Base-by-base conservation (phyloP, 305 asterid species). In the Rubia tinctorum region DNA sequence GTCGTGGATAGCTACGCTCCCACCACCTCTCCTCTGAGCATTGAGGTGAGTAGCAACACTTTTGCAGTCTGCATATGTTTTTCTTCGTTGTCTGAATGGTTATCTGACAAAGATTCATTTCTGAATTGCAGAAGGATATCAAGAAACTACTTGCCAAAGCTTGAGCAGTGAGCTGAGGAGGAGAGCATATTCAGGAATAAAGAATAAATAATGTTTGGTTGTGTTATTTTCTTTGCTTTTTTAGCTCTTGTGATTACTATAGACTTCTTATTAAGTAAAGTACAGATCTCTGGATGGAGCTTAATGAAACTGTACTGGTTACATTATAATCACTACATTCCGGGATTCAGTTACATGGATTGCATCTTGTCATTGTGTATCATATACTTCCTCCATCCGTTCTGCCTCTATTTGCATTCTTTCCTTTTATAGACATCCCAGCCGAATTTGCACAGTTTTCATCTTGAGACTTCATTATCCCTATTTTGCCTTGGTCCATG, bases 1-100 rank as follows among this genome's bases (percentile, higher is more conserved):
- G 96, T 93, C 5, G 91, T 88, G 0, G 94, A 93, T 69, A 97
- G 98, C 63, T 91, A 91, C 66, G 95, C 96, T 2, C 96, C 98
- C 75, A 91, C 97, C 13, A 93, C 98, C 1, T 66, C 96, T 80
- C 98, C 98, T 47, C 86, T 88, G 69, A 86, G 94, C 88, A 88
- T 93, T 0, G 97, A 93, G 97, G 98, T 93, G 84, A 80, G 23
- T 14, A 14, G 17, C 17, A n/a, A 22, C 17, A 5, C 7, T 14
- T 5, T 2, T 17, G 6, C 5, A 2, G 44, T 9, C 44, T 40
- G 44, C 7, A 40, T 40, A 5, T 40, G 0, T 51, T 51, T 15
- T 17, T 17, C 20, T 51, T 15, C 22, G 58, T 4, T 14, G n/a
- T 15, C 58, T n/a, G 2, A 51, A 51, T 49, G 58, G 22, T 51